phyloP scores from a whole-genome alignment of 1,284 basidiomycete genomes.

The Phlebopus sp. region DNA sequence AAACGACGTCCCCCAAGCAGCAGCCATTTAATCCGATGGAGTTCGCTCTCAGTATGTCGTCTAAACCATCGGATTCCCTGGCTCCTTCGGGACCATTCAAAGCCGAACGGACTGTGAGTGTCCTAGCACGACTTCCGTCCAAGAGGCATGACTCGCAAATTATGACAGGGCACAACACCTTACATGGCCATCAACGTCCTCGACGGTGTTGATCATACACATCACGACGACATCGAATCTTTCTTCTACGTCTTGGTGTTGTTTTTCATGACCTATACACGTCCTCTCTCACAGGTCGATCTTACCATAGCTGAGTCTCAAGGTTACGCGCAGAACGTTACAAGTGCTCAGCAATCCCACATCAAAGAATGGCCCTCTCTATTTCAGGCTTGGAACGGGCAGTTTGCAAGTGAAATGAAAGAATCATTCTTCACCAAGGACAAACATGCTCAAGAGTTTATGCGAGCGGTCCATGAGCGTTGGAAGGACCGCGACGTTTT shows the following conservation, averaged over 20 bases:
- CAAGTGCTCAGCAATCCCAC: background rate
- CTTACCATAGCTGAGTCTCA: background rate
- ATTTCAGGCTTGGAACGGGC: background rate
- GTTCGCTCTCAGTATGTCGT: background rate
- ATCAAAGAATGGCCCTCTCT: background rate
- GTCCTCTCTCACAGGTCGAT: background rate
- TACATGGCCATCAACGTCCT: background rate
- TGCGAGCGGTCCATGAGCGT: too few relatives aligned
- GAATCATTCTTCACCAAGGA: too few relatives aligned
- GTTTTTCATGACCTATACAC: background rate
- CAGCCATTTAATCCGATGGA: too few relatives aligned
- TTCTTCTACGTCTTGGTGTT: slow-evolving; percentile 2
- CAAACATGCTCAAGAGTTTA: too few relatives aligned
- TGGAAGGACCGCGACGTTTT: background rate
- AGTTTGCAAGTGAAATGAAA: too few relatives aligned
- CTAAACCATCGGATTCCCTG: background rate
- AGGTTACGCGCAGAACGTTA: background rate
- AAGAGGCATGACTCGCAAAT: background rate
- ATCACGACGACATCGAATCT: slow-evolving; percentile 1
- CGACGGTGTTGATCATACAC: background rate
- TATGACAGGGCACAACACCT: background rate
- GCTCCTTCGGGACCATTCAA: background rate
- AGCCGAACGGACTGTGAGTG: background rate
- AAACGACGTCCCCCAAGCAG: too few relatives aligned
- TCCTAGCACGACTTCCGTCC: too few relatives aligned